Evolutionary conservation across 192 early-diverging fungal species (phyloP), one percentile per base, ranked within the genome.

Genomic region (Dissophora ornata): DNA sequence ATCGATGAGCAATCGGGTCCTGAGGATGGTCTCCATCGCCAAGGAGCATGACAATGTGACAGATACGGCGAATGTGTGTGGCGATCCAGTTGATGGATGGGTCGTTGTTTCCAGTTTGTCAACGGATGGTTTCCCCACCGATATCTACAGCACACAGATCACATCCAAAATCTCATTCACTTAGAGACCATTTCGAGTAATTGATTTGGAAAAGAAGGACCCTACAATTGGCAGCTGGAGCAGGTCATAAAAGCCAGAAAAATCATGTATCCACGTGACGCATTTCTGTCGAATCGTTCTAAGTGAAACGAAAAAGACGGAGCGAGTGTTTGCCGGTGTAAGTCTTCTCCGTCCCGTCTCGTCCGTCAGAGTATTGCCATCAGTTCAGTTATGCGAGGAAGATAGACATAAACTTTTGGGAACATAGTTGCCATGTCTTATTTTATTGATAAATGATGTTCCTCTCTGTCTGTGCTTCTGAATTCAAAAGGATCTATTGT

Each of bases 201-300:
- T 60, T 48, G 57, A 60, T 60, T 50, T 60, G 57, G 57, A 60
- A 60, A 60, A 60, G 57, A 60, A 60, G 57, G 57, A 60, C 57
- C 44, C 40, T 47, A 4, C 25, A 60, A 12, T 36, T 47, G 29
- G 29, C 2, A 24, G 15, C 29, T 32, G 26, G 3, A 7, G 44
- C 4, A 9, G 44, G 30, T n/a, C 36, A 45, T 60, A 48, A 60
- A 60, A 48, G 29, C 52, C 26, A 22, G 41, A 57, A 25, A 41
- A 44, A 42, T 44, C 9, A 18, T 10, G 7, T 5, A 38, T 38
- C 36, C 44, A 45, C 44, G 44, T n/a, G 36, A 38, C 36, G 36
- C n/a, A n/a, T n/a, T n/a, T n/a, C n/a, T n/a, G n/a, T n/a, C n/a
- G n/a, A n/a, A n/a, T n/a, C n/a, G n/a, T n/a, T n/a, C n/a, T n/a